A percentile compares a stretch with the other conserved stretches of the same genome.
Conservation (phyloP, 2,329 filamentous ascomycete species). For the Cladosporium sp. region DNA sequence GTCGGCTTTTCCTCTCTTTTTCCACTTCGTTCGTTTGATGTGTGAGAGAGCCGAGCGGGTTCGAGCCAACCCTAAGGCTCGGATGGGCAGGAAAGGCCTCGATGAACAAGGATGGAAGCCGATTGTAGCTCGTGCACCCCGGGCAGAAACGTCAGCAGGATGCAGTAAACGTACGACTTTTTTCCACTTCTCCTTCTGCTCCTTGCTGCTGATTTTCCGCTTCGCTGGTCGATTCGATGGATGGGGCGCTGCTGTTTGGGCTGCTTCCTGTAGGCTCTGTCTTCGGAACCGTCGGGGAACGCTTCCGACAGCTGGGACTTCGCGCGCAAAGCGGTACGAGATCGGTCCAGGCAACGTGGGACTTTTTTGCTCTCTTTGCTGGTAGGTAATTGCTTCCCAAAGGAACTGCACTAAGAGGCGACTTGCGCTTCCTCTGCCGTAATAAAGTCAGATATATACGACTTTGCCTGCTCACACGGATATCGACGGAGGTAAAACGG, state of each 20-base stretch:
- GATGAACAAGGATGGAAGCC: too few relatives aligned
- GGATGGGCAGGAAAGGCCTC: too few relatives aligned
- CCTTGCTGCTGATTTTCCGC: too few relatives aligned
- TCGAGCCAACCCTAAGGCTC: too few relatives aligned
- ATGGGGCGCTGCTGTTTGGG: too few relatives aligned
- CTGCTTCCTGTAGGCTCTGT: too few relatives aligned
- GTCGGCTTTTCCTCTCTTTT: too few relatives aligned
- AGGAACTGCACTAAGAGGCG: neutral
- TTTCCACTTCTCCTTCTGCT: too few relatives aligned
- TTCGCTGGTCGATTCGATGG: too few relatives aligned
- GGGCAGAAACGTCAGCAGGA: constrained; percentile 6
- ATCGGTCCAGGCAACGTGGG: neutral
- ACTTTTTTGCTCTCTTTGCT: neutral
- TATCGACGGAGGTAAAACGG: constrained; percentile 9
- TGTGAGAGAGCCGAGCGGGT: too few relatives aligned
- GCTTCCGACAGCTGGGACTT: neutral
- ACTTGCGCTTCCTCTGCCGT: too few relatives aligned
- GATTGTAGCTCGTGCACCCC: constrained; percentile 3
- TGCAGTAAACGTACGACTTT: constrained; percentile 12
- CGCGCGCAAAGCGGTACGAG: neutral
- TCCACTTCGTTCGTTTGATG: too few relatives aligned
- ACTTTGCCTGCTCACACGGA: neutral
- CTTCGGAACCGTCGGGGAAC: constrained; percentile 4
- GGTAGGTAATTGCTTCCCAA: neutral
- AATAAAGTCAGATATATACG: neutral